phyloP scores from a whole-genome alignment of 352 stramenopile genomes.

The Detonula confervacea region DNA sequence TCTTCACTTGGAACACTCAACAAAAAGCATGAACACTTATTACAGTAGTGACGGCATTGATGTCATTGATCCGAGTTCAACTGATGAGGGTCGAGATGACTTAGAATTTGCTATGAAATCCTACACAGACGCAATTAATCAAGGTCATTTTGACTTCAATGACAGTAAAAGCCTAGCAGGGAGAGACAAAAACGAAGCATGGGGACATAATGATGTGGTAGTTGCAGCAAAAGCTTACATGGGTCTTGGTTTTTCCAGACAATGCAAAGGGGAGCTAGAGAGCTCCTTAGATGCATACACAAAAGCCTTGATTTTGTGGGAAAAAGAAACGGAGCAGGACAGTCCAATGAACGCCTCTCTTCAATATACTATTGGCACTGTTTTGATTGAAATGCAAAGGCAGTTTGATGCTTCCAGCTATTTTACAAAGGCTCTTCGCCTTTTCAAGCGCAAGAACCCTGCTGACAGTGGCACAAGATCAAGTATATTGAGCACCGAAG shows the following conservation, averaged over 20 bases:
- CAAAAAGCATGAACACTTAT: conserved; percentile 25
- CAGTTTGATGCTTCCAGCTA: conserved; percentile 57
- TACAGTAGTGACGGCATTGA: conserved; percentile 48
- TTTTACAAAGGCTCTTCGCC: conserved; percentile 51
- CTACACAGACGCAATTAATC: conserved; percentile 47
- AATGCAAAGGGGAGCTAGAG: conserved; percentile 56
- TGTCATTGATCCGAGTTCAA: conserved; percentile 35
- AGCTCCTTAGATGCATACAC: conserved; percentile 53
- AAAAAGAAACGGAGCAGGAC: conserved; percentile 35
- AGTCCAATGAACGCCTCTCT: conserved; percentile 35
- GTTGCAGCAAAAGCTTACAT: conserved; percentile 58
- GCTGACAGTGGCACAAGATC: conserved; percentile 15
- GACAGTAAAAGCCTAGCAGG: conserved; percentile 11
- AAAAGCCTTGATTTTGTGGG: conserved; percentile 47
- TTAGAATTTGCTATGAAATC: conserved; percentile 61
- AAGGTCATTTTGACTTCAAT: conserved; percentile 52
- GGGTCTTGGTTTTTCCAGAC: conserved; percentile 53
- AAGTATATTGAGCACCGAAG: conserved; percentile 58
- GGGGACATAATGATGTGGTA: conserved; percentile 46
- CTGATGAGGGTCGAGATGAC: conserved; percentile 37
- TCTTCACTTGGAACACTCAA: conserved; percentile 41
- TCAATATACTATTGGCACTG: conserved; percentile 63
- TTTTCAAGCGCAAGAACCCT: conserved; percentile 37
- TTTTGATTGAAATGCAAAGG: conserved; percentile 78
- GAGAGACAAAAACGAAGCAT: not conserved